phyloP scores from a whole-genome alignment of 108 stramenopile species.

The Cyclotella sp. region DNA sequence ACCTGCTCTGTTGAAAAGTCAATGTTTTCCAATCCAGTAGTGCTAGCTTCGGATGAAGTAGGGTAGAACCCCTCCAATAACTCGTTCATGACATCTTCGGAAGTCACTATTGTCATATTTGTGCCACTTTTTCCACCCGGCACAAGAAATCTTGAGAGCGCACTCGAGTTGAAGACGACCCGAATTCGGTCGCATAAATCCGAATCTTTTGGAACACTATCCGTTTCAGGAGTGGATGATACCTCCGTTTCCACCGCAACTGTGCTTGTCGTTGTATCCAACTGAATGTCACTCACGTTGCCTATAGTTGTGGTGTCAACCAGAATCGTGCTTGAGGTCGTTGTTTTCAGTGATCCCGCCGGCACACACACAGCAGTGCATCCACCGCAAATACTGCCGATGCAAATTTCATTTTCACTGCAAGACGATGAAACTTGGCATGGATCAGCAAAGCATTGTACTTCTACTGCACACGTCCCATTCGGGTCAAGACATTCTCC shows the following conservation, averaged over 20 bases:
- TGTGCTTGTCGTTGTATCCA: background rate
- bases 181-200: constrained; percentile 5
- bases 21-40: constrained; percentile 4
- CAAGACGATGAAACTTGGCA: too few relatives aligned
- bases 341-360: background rate
- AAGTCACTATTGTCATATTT: constrained; percentile 11
- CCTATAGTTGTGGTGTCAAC: constrained; percentile 4
- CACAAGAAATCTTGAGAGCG: constrained; percentile 12
- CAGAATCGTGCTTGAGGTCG: background rate
- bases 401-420: too few relatives aligned
- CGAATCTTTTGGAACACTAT: background rate
- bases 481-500: too few relatives aligned
- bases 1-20: constrained; percentile 21
- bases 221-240: background rate
- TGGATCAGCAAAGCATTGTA: too few relatives aligned
- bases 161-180: constrained; percentile 10
- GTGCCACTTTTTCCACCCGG: constrained; percentile 7
- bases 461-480: too few relatives aligned
- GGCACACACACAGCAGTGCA: too few relatives aligned
- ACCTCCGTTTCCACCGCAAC: background rate
- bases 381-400: too few relatives aligned
- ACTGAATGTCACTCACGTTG: background rate
- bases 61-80: constrained; percentile 4
- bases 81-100: constrained; percentile 11
- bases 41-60: background rate